Evolutionary conservation across 208 protist genomes (phyloP).

Genomic region (Wallacemonas sp.): DNA sequence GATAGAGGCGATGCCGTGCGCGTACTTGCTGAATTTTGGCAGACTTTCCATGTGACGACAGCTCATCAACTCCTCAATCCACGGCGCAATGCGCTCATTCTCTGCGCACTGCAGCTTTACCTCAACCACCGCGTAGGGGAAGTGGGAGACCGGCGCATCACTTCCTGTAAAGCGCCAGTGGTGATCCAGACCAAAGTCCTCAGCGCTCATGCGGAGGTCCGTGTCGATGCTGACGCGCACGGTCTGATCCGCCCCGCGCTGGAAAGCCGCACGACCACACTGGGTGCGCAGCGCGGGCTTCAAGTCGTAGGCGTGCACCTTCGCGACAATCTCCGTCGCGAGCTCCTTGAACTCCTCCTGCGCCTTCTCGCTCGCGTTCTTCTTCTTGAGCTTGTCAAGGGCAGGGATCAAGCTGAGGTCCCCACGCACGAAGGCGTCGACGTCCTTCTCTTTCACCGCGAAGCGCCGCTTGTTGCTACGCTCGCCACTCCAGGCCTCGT

Average conservation of each 20-base stretch:
- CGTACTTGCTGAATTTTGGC: slow-evolving; percentile 91
- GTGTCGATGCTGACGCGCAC: slow-evolving; percentile 90
- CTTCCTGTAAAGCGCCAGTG: slow-evolving; percentile 84
- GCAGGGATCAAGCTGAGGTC: slow-evolving; percentile 66
- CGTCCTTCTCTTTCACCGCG: slow-evolving; percentile 80
- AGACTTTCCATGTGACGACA: slow-evolving; percentile 89
- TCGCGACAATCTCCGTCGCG: slow-evolving; percentile 78
- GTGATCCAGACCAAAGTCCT: slow-evolving; percentile 85
- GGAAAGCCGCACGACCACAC: slow-evolving; percentile 84
- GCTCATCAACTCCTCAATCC: slow-evolving; percentile 89
- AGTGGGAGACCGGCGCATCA: slow-evolving; percentile 65
- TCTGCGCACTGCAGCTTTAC: slow-evolving; percentile 87
- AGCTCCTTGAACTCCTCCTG: slow-evolving; percentile 79
- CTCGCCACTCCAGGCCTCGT: slow-evolving; percentile 88
- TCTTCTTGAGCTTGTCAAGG: slow-evolving; percentile 70
- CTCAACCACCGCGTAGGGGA: slow-evolving; percentile 89
- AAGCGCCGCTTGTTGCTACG: slow-evolving; percentile 87
- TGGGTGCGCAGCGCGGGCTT: slow-evolving; percentile 86
- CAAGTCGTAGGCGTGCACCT: slow-evolving; percentile 82
- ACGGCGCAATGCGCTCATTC: slow-evolving; percentile 86
- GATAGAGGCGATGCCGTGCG: slow-evolving; percentile 83
- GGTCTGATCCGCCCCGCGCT: slow-evolving; percentile 78
- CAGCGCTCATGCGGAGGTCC: slow-evolving; percentile 67
- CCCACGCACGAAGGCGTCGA: slow-evolving; percentile 69
- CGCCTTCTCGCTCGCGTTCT: slow-evolving; percentile 69